These are phyloP conservation scores for Sporobolomyces roseus DNA, from an alignment of 768 basidiomycete genomes.

Conservation along the genomic window DNA sequence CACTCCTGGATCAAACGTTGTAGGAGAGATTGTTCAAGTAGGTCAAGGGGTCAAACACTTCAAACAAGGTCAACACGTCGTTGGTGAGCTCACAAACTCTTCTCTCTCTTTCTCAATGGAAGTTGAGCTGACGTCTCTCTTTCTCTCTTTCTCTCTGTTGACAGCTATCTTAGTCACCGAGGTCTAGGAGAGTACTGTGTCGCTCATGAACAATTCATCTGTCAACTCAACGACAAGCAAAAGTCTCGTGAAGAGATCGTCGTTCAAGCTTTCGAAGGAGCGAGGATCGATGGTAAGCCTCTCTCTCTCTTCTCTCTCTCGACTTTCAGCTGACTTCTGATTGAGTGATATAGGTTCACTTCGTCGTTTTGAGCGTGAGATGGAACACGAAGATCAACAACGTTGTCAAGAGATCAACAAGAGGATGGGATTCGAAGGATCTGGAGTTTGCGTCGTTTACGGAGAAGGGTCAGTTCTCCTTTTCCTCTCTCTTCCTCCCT, in stretches of 20 bases:
- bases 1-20: slow-evolving; percentile 8
- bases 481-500: neutral
- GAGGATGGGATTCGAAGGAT: slow-evolving; percentile 9
- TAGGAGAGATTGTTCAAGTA: slow-evolving; percentile 13
- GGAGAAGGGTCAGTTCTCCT: slow-evolving; percentile 22
- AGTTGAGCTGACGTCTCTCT: neutral
- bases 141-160: neutral
- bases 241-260: slow-evolving; percentile 3
- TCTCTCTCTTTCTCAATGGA: neutral
- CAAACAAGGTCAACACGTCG: slow-evolving; percentile 24
- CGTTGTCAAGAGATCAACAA: slow-evolving; percentile 15
- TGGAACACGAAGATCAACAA: neutral
- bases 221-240: neutral
- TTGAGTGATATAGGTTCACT: slow-evolving; percentile 18
- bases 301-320: neutral
- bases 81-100: neutral
- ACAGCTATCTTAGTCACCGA: slow-evolving; percentile 5
- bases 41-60: neutral
- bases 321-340: neutral
- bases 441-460: slow-evolving; percentile 8
- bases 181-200: slow-evolving; percentile 23
- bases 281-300: slow-evolving; percentile 1
- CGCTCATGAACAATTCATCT: neutral
- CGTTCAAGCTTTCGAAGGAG: neutral
- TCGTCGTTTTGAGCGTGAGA: slow-evolving; percentile 3